Evolutionary conservation across 257 asterid genomes (phyloP), one percentile per base, ranked within the genome.

Genomic region (Knoxia roxburghii): DNA sequence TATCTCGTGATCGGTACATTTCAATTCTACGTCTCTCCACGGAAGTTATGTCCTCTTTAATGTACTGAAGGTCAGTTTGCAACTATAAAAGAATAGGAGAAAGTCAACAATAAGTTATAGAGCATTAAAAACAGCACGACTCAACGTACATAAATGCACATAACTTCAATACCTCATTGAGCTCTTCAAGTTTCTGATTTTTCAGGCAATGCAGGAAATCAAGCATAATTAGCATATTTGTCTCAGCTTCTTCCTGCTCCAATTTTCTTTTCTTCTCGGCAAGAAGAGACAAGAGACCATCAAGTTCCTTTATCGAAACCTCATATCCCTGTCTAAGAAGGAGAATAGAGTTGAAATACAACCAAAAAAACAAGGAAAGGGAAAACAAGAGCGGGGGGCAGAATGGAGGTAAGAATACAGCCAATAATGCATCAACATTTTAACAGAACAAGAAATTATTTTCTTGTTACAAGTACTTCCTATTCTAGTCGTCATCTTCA

Each of bases 181-280:
- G 93, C 79, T 90, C 99, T 39, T 88, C 92, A 65, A 81, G 76
- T 75, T 90, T 90, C 80, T 84, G 89, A 84, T 81, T 87, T 81
- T 78, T 85, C 80, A 94, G 73, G 74, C 86, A 74, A 3, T 73
- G 81, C 84, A 90, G 83, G 77, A 94, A 94, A 54, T 90, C 95
- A 12, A 81, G 85, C 82, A 90, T 75, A 78, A 88, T 83, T 82
- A 78, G 88, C 60, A 94, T 75, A 77, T 94, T 88, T 67, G 92
- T 75, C 78, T 90, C 99, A 73, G 95, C 88, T 81, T 90, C 97
- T 83, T 90, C 91, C 74, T 85, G 97, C 86, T 90, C 97, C 95
- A 88, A 81, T 75, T 88, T 90, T 68, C 78, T 81, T 87, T 88
- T 94, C 87, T 83, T 94, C 79, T 90, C 95, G 5, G 86, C 69